Evolutionary conservation across 768 basidiomycete species (phyloP).

Genomic region (Clavaria fumosa): DNA sequence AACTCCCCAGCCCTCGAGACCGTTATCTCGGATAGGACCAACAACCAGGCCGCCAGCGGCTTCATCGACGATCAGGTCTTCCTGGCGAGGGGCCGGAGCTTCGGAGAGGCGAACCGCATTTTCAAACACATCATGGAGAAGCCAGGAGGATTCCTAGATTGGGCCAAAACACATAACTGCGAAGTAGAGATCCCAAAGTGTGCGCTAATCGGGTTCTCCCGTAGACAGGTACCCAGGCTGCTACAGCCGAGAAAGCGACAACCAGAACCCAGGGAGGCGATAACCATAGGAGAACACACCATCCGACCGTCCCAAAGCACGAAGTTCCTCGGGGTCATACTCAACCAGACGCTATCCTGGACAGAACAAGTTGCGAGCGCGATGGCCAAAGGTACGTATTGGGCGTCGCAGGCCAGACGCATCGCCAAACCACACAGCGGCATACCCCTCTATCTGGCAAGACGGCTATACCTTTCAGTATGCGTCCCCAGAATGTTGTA

Average conservation of each 20-base stretch:
- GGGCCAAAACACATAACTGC: background rate
- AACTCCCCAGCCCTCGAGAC: conserved; percentile 9
- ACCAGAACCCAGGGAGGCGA: background rate
- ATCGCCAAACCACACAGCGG: conserved; percentile 7
- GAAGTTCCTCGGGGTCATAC: conserved; percentile 7
- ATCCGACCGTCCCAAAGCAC: background rate
- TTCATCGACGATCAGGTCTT: conserved; percentile 8
- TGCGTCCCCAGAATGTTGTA: background rate
- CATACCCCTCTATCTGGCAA: background rate
- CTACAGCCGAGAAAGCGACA: background rate
- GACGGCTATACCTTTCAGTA: background rate
- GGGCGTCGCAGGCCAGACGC: conserved; percentile 8
- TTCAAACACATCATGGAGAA: background rate
- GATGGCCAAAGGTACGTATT: conserved; percentile 10
- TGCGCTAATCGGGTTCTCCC: background rate
- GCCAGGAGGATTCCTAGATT: background rate
- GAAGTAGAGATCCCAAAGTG: background rate
- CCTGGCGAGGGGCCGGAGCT: conserved; percentile 2
- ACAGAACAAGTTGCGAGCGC: conserved; percentile 13
- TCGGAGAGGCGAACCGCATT: conserved; percentile 5
- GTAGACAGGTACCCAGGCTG: background rate
- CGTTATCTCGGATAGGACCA: conserved; percentile 6
- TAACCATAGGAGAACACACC: background rate
- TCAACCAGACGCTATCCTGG: conserved; percentile 18
- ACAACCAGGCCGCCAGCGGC: background rate